These are phyloP conservation scores for Panellus pusillus DNA, from an alignment of 768 basidiomycete species.

Conservation along the genomic window DNA sequence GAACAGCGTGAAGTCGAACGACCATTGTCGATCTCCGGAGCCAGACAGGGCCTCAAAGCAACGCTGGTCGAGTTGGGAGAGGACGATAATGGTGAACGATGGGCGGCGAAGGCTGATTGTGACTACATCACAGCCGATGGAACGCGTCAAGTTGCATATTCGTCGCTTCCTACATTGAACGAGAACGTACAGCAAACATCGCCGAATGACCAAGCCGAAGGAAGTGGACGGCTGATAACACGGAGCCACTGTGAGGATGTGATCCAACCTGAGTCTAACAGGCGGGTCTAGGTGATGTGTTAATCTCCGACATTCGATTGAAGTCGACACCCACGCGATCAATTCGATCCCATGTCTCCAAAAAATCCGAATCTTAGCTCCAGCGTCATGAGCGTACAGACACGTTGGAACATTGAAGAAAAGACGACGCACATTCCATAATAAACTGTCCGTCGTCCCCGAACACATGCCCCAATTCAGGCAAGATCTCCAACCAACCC, in stretches of 20 bases:
- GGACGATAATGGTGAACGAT: slow-evolving; percentile 36
- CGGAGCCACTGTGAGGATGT: slow-evolving; percentile 28
- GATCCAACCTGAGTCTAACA: slow-evolving; percentile 28
- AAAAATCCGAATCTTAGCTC: slow-evolving; percentile 7
- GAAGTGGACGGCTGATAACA: slow-evolving; percentile 16
- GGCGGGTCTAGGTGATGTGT: slow-evolving; percentile 6
- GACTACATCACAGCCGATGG: slow-evolving; percentile 24
- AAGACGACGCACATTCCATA: slow-evolving; percentile 46
- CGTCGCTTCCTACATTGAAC: too few species aligned
- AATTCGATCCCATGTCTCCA: slow-evolving; percentile 12
- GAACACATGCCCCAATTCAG: slow-evolving; percentile 44
- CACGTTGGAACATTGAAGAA: not conserved
- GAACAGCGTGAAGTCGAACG: slow-evolving; percentile 39
- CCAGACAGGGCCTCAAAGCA: slow-evolving; percentile 33
- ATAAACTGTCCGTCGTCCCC: slow-evolving; percentile 54
- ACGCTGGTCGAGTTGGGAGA: slow-evolving; percentile 37
- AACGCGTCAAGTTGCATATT: too few species aligned
- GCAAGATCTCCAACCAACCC: slow-evolving; percentile 47
- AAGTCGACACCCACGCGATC: not conserved
- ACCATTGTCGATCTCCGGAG: slow-evolving; percentile 22
- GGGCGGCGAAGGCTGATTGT: slow-evolving; percentile 32
- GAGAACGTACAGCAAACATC: slow-evolving; percentile 27
- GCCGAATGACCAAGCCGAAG: slow-evolving; percentile 26
- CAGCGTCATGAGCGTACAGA: too few species aligned
- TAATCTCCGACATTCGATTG: not conserved